Evolutionary conservation across 768 basidiomycete species (phyloP), one percentile per base, ranked within the genome.

Genomic region (Termitomyces heimii): DNA sequence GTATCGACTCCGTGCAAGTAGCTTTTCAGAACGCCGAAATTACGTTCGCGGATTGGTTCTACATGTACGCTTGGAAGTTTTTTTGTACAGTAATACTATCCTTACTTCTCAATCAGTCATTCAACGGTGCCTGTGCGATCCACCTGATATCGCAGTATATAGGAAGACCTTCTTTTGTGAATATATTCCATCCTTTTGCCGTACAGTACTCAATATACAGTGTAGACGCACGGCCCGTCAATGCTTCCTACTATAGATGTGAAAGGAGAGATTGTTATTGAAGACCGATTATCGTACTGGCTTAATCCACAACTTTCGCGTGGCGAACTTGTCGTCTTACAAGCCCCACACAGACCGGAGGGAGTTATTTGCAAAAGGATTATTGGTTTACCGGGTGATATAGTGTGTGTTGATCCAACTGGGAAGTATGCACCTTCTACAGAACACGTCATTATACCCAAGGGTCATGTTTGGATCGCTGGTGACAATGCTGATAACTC

Each of bases 401-500:
- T 86, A 35, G 68, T 98, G 31, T 93, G 92, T 59, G 88, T 94
- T 22, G 94, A 98, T 68, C 95, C 95, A 20, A 87, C 86, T 4
- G 88, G 88, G 4, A 61, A 70, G 51, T 73, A 73, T 49, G 85
- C 82, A 9, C 82, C 85, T 10, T 83, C 85, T 12, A 78, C 77
- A 16, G 88, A 88, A 59, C 90, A 93, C 64, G 80, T 95, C 16
- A 66, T 84, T 28, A 73, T 98, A 10, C 96, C 96, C 1, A 81
- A 81, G 64, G 92, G 94, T 3, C 89, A 96, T 68, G 70, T 96
- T 24, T 98, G 96, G 96, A 76, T 96, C 31, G 81, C 76, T 50
- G 97, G 96, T 24, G 96, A 99, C 73, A 99, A 98, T 66, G 75
- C 88, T 43, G 77, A 82, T 26, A 78, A 77, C 62, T 94, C 94